Percentiles rank a stretch among this genome's conserved stretches.
These are phyloP conservation scores for Hypoxylon lienhwacheense DNA, from an alignment of 495 filamentous ascomycete species.

Conservation along the genomic window DNA sequence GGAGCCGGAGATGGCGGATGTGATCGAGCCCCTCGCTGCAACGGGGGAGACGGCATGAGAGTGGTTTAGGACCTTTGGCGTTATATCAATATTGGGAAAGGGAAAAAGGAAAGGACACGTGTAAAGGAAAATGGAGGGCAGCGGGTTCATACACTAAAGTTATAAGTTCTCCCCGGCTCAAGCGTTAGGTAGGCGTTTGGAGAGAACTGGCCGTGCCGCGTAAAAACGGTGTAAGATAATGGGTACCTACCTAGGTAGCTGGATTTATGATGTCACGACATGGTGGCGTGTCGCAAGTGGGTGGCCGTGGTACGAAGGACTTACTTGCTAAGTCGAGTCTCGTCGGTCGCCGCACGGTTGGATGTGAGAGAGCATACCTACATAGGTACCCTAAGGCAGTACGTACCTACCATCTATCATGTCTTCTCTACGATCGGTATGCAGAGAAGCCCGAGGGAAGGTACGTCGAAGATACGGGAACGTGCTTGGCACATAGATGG, in stretches of 20 bases:
- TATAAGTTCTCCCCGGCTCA: no score
- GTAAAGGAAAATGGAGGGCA: neutral
- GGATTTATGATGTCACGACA: neutral
- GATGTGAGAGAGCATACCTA: no score
- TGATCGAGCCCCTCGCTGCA: conserved; percentile 42
- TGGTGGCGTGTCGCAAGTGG: no score
- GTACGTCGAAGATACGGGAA: conserved; percentile 23
- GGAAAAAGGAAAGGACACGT: neutral
- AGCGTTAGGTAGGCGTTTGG: neutral
- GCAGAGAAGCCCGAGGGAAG: conserved; percentile 27
- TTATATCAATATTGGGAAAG: neutral
- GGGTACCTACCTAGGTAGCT: neutral
- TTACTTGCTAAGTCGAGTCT: no score
- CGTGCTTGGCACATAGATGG: conserved; percentile 21
- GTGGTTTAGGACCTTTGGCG: neutral
- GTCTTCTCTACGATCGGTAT: no score
- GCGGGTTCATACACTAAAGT: neutral
- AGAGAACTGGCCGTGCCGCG: neutral
- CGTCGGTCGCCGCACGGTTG: no score
- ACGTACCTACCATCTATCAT: no score
- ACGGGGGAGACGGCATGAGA: conserved; percentile 1
- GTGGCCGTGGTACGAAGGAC: no score
- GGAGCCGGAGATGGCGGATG: conserved; percentile 45
- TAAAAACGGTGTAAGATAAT: neutral
- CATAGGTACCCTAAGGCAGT: no score